A percentile compares a stretch with the other conserved stretches of the same genome.
Evolutionary conservation across 139 green algal species (phyloP).

Genomic region (Chlamydomonas sp.): DNA sequence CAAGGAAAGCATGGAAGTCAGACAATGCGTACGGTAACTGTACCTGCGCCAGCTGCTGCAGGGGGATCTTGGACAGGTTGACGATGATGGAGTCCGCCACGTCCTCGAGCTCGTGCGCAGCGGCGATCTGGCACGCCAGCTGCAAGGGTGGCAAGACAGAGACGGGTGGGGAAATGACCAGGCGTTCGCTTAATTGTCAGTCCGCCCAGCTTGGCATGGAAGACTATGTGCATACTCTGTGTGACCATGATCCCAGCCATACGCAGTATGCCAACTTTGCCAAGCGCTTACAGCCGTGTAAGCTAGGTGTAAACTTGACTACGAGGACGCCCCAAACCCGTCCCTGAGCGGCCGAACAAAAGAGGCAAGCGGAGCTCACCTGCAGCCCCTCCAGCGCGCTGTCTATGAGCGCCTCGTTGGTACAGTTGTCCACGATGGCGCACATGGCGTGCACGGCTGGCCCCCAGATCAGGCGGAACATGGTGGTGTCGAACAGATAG

Average conservation of each 20-base stretch:
- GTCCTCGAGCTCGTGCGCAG: slow-evolving; percentile 66
- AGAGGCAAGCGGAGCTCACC: slow-evolving; percentile 13
- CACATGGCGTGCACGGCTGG: slow-evolving; percentile 91
- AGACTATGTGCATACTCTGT: no score
- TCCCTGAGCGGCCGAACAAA: neutral
- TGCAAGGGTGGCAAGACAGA: neutral
- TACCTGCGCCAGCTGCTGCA: slow-evolving; percentile 26
- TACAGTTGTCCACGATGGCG: slow-evolving; percentile 88
- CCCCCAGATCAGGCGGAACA: slow-evolving; percentile 92
- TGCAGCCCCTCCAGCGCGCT: slow-evolving; percentile 51
- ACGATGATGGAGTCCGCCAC: slow-evolving; percentile 80
- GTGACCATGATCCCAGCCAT: no score
- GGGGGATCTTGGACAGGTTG: slow-evolving; percentile 78
- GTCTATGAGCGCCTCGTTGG: slow-evolving; percentile 42
- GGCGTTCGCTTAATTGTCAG: neutral
- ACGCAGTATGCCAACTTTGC: no score
- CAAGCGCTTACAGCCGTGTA: no score
- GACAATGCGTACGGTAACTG: no score
- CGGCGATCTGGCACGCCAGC: slow-evolving; percentile 40
- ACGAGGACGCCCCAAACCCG: no score
- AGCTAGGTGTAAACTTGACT: no score
- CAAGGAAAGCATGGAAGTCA: no score
- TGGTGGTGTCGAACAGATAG: slow-evolving; percentile 83
- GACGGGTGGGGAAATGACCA: neutral
- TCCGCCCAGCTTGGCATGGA: no score